Conservation (phyloP, 441 rosid genomes). For the Gossypium aridum region DNA sequence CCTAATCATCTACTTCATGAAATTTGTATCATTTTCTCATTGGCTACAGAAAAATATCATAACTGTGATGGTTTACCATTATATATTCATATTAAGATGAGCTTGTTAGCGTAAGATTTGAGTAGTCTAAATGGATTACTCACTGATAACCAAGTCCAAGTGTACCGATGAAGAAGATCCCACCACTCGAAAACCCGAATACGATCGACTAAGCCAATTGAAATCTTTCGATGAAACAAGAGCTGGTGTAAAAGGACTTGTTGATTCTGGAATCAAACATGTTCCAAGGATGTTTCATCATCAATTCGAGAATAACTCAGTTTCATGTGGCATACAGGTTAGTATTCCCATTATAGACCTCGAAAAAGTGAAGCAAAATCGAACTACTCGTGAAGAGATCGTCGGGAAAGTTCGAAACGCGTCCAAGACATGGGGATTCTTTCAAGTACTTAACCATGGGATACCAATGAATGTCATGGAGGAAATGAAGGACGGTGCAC, state of each 20-base stretch:
- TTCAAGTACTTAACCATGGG: constrained; percentile 34
- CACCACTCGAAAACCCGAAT: not conserved
- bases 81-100: not conserved
- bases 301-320: not conserved
- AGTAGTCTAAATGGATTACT: not conserved
- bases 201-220: not conserved
- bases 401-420: constrained; percentile 16
- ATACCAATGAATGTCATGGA: constrained; percentile 22
- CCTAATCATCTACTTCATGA: not conserved
- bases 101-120: not conserved
- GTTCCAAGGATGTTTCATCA: not conserved
- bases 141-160: not conserved
- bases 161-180: not conserved
- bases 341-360: constrained; percentile 22
- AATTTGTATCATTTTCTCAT: not conserved
- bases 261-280: not conserved
- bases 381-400: not conserved
- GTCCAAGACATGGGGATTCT: constrained; percentile 22
- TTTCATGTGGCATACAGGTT: not conserved
- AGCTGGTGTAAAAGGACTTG: not conserved
- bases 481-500: constrained; percentile 25
- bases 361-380: not conserved
- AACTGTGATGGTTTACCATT: not conserved
- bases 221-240: not conserved
- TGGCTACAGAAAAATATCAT: not conserved